A percentile compares a stretch with the other conserved stretches of the same genome.
Conservation (phyloP, 352 stramenopile species). For the Phytophthora agathidicida region DNA sequence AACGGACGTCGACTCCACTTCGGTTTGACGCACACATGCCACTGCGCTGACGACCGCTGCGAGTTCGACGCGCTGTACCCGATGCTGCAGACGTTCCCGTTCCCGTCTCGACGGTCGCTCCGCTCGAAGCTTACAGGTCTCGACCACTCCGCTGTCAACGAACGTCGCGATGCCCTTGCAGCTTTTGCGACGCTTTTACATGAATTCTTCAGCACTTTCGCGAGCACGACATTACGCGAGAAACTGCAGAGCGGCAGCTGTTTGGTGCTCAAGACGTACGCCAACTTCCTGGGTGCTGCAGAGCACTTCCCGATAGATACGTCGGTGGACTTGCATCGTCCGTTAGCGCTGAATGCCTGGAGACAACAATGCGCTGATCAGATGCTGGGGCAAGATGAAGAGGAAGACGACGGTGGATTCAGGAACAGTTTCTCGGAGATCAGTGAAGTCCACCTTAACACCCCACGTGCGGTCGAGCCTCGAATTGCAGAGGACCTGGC, state of each 20-base stretch:
- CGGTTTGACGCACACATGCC: constrained; percentile 26
- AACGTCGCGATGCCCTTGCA: constrained; percentile 45
- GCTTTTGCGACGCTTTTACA: constrained; percentile 51
- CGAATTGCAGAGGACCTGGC: constrained; percentile 12
- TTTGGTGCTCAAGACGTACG: constrained; percentile 52
- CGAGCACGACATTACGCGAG: constrained; percentile 32
- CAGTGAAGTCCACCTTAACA: constrained; percentile 23
- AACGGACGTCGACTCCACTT: constrained; percentile 6
- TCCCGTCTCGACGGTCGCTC: constrained; percentile 41
- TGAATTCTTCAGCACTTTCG: constrained; percentile 47
- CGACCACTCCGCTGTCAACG: constrained; percentile 37
- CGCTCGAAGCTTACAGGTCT: constrained; percentile 36
- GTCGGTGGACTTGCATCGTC: constrained; percentile 41
- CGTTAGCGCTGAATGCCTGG: constrained; percentile 56
- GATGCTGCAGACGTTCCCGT: constrained; percentile 41
- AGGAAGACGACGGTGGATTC: constrained; percentile 14
- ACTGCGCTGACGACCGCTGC: constrained; percentile 42
- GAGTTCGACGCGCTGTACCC: constrained; percentile 50
- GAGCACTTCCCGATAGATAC: constrained; percentile 50
- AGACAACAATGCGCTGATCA: constrained; percentile 57
- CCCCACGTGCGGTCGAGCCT: constrained; percentile 17
- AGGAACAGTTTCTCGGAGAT: constrained; percentile 12
- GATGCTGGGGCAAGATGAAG: constrained; percentile 50
- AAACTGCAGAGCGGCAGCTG: constrained; percentile 51
- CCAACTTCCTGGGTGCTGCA: constrained; percentile 49